phyloP scores from a whole-genome alignment of 306 rosid species.

The Psophocarpus tetragonolobus region DNA sequence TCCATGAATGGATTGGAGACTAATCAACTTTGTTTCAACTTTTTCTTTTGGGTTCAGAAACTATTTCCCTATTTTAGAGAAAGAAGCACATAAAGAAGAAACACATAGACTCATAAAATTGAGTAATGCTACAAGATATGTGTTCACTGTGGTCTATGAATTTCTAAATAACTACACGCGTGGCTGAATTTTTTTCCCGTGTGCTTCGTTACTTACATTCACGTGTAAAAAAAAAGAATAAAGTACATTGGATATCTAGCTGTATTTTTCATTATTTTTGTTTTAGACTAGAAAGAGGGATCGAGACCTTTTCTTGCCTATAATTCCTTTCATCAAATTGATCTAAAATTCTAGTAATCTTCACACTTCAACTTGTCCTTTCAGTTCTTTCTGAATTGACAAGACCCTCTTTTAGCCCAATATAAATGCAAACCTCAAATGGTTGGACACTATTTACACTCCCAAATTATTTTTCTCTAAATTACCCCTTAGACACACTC shows the following conservation, averaged over 20 bases:
- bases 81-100: neutral
- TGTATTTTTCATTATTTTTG: neutral
- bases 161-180: neutral
- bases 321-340: neutral
- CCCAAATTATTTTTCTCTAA: no score
- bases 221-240: neutral
- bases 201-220: neutral
- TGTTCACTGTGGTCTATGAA: neutral
- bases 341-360: neutral
- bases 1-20: neutral
- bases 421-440: neutral
- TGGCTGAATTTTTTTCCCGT: neutral
- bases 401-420: neutral
- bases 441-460: no score
- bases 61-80: neutral
- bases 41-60: no score
- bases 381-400: neutral
- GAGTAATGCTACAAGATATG: neutral
- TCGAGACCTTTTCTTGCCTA: neutral
- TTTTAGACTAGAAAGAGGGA: neutral
- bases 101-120: neutral
- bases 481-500: no score
- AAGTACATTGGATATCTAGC: neutral
- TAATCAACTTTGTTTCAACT: neutral
- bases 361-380: neutral